Evolutionary conservation across 352 stramenopile species (phyloP), one percentile per base, ranked within the genome.

Genomic region (Phytophthora hybrid): DNA sequence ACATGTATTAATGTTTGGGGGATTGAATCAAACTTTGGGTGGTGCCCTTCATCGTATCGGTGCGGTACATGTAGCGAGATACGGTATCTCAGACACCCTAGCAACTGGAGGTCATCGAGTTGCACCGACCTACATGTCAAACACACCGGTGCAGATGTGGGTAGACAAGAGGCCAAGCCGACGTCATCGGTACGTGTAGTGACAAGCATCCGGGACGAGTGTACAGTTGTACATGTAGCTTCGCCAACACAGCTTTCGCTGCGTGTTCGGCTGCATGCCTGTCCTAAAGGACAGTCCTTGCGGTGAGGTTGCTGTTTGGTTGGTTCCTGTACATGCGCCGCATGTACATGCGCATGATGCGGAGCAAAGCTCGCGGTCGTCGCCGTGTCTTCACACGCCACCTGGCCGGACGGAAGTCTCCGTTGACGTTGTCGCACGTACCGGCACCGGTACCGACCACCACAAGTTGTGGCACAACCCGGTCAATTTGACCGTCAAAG

Each of bases 331-430:
- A 9, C 9, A 66, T 71, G n/a, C n/a, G n/a, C n/a, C n/a, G n/a
- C n/a, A n/a, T n/a, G n/a, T n/a, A n/a, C n/a, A n/a, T n/a, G n/a
- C n/a, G n/a, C n/a, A n/a, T n/a, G n/a, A n/a, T n/a, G 10, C 44
- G 31, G 53, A 64, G 39, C n/a, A 55, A 29, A 10, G 47, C n/a
- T n/a, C 23, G 41, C 2, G 16, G 41, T 65, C 16, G 10, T 47
- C 21, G 66, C 32, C 39, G 29, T 16, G 49, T 62, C 66, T 73
- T 58, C 66, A 52, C 66, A 68, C 66, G 52, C 66, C 66, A 69
- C 66, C 60, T 73, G 66, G 26, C 51, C 6, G 44, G 11, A 21
- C 37, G 19, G 66, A 73, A 69, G 34, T 53, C 65, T 61, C 57
- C 7, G 16, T 9, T 63, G 1, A 51, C 10, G 49, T 54, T 71